Evolutionary conservation across 2,329 filamentous ascomycete species (phyloP).

Genomic region (Trichophyton rubrum): DNA sequence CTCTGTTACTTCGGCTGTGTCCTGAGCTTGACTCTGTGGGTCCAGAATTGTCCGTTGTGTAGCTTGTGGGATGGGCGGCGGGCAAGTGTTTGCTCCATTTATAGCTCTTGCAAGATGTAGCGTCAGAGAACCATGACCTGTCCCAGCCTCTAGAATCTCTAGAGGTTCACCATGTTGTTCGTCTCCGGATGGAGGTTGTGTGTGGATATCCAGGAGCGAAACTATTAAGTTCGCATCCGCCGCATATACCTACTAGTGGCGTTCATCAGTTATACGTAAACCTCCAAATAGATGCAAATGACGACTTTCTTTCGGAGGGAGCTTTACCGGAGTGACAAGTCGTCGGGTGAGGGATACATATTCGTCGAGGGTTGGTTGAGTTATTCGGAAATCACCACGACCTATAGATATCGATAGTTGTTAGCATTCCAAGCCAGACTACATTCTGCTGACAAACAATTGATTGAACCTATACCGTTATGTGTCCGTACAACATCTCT

Average conservation of each 20-base stretch:
- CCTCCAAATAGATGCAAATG: background rate
- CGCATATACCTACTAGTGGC: slow-evolving; percentile 40
- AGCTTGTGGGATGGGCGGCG: slow-evolving; percentile 32
- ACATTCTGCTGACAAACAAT: background rate
- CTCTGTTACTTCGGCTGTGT: slow-evolving; percentile 13
- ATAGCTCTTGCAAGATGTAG: slow-evolving; percentile 63
- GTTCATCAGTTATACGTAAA: background rate
- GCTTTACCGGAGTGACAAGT: slow-evolving; percentile 59
- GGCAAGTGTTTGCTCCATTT: slow-evolving; percentile 55
- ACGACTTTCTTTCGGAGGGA: background rate
- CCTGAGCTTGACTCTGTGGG: slow-evolving; percentile 13
- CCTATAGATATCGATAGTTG: background rate
- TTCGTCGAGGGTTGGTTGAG: slow-evolving; percentile 57
- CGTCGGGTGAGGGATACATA: slow-evolving; percentile 57
- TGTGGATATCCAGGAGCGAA: slow-evolving; percentile 62
- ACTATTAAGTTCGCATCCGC: slow-evolving; percentile 64
- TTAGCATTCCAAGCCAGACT: background rate
- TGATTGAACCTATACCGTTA: slow-evolving; percentile 27
- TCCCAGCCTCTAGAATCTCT: slow-evolving; percentile 73
- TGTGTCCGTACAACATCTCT: slow-evolving; percentile 48
- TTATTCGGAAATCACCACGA: slow-evolving; percentile 38
- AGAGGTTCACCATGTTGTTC: slow-evolving; percentile 34
- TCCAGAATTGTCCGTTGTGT: slow-evolving; percentile 17
- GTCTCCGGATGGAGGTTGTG: slow-evolving; percentile 28
- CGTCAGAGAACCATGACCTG: slow-evolving; percentile 70